Conservation (phyloP, 768 basidiomycete species). For the Tylopilus plumbeoviolaceoides region DNA sequence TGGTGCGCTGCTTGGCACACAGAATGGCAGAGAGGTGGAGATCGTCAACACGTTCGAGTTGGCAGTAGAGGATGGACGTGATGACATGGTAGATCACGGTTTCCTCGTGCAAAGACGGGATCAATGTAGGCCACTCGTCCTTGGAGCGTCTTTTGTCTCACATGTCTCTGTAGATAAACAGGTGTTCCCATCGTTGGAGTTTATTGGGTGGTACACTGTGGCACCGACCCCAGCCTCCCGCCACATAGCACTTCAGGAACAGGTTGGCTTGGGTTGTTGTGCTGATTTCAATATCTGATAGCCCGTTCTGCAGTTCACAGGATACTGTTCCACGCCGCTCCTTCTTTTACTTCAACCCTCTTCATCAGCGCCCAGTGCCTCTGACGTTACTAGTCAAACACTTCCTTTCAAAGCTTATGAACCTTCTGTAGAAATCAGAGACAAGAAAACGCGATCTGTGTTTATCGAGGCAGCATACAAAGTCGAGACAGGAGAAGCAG, state of each 20-base stretch:
- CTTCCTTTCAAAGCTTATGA: slow-evolving; percentile 95
- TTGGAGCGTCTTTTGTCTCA: slow-evolving; percentile 4
- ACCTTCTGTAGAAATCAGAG: slow-evolving; percentile 80
- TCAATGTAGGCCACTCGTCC: slow-evolving; percentile 58
- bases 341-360: slow-evolving; percentile 72
- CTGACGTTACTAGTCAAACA: slow-evolving; percentile 60
- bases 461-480: slow-evolving; percentile 84
- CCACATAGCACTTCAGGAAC: slow-evolving; percentile 83
- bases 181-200: slow-evolving; percentile 95
- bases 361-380: slow-evolving; percentile 38
- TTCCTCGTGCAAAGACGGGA: slow-evolving; percentile 82
- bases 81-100: slow-evolving; percentile 67
- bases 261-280: slow-evolving; percentile 43
- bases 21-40: slow-evolving; percentile 92
- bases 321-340: slow-evolving; percentile 84
- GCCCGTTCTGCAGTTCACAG: slow-evolving; percentile 57
- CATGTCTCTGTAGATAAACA: slow-evolving; percentile 71
- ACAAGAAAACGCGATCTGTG: slow-evolving; percentile 68
- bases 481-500: slow-evolving; percentile 97
- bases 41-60: slow-evolving; percentile 97
- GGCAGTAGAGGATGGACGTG: slow-evolving; percentile 51
- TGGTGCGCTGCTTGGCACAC: slow-evolving; percentile 91
- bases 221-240: slow-evolving; percentile 65
- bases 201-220: slow-evolving; percentile 97
- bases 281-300: neutral